Base-by-base conservation (phyloP, 1,284 basidiomycete species). In the Ganoderma lingzhi region DNA sequence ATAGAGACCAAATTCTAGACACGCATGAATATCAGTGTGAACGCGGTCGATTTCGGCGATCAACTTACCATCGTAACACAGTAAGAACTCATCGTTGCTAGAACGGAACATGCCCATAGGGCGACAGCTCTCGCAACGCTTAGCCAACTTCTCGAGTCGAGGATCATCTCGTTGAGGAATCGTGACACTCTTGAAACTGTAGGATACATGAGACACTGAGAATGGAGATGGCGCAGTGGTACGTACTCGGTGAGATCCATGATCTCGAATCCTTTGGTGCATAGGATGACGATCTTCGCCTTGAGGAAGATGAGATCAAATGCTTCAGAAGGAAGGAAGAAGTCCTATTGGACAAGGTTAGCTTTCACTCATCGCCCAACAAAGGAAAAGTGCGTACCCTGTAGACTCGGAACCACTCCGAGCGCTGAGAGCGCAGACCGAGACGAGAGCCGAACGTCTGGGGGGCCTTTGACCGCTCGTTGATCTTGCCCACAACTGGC, bases 241-340 rank as follows among this genome's bases (percentile, higher is more conserved):
- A 14, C 93, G 53, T 79, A 96, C 95, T 95, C 91, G 2, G 89
- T 89, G 42, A 99, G 85, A 79, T 98, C 94, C 94, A 98, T 98
- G 76, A 98, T 97, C 82, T 97, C 95, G 76, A 98, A 97, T n/a
- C 95, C 96, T 77, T 94, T 96, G 2, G 93, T 89, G 75, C 96
- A 97, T 41, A 97, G 87, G 68, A 99, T 93, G 6, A 95, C 96
- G 69, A 99, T 91, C 81, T 93, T 95, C 37, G 93, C 91, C 78
- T 95, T 95, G 70, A 98, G 85, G 84, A 98, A 99, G 75, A 96
- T 91, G 62, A 98, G 85, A 75, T 94, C 93, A 72, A 90, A 93
- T 0, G 96, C 94, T 77, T 97, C 96, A 0, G 93, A 95, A 0
- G 95, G 93, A 61, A 98, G 84, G 86, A 95, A 96, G 83, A 98